These are phyloP conservation scores for Pinguiococcus pyrenoidosus DNA, from an alignment of 108 stramenopile species.

Conservation along the genomic window DNA sequence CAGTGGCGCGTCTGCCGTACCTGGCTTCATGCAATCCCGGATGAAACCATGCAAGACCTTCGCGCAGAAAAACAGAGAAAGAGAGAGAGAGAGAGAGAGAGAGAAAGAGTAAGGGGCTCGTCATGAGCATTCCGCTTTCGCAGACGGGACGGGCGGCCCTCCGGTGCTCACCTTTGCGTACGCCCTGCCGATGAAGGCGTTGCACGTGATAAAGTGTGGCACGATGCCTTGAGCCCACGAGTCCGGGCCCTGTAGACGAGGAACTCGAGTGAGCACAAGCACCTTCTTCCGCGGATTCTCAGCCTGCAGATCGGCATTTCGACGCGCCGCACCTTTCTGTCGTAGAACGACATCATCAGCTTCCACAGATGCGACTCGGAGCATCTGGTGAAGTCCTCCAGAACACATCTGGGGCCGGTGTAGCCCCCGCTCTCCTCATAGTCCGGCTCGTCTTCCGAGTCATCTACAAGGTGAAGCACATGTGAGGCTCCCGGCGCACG, in stretches of 20 bases:
- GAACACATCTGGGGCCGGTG: too few species aligned
- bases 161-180: conserved; percentile 52
- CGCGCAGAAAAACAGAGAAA: neutral
- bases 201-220: conserved; percentile 56
- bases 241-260: too few species aligned
- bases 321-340: too few species aligned
- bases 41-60: conserved; percentile 35
- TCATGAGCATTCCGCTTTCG: neutral
- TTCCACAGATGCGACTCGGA: conserved; percentile 43
- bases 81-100: neutral
- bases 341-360: conserved; percentile 56
- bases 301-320: too few species aligned
- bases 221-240: conserved; percentile 55
- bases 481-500: too few species aligned
- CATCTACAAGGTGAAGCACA: too few species aligned
- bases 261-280: too few species aligned
- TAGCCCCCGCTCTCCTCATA: too few species aligned
- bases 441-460: too few species aligned
- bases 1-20: neutral
- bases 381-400: conserved; percentile 44
- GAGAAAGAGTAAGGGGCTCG: neutral
- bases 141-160: too few species aligned
- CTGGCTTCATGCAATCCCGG: conserved; percentile 29
- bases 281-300: too few species aligned
- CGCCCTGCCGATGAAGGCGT: conserved; percentile 48